Conservation (phyloP, 148 eudicot species). For the Amaranthus cruentus region DNA sequence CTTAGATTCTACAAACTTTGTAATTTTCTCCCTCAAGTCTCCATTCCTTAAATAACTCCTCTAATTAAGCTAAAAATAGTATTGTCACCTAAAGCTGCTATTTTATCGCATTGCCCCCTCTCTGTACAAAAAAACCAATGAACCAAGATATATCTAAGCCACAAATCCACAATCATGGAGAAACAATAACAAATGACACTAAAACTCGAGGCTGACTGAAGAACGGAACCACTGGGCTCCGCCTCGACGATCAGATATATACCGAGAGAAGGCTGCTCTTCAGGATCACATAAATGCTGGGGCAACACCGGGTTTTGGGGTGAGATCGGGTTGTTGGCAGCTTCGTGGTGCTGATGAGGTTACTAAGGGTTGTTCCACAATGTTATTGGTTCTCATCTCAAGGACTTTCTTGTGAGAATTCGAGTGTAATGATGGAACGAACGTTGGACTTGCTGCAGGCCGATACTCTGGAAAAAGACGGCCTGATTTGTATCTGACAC, state of each 20-base stretch:
- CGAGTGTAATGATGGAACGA: conserved; percentile 71
- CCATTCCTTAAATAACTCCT: conserved; percentile 13
- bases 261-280: too few species aligned
- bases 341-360: too few species aligned
- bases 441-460: conserved; percentile 94
- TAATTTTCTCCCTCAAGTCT: conserved; percentile 4
- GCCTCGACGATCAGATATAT: background rate
- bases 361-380: background rate
- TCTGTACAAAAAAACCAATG: conserved; percentile 43
- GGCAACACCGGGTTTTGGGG: conserved; percentile 28
- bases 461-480: conserved; percentile 93
- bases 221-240: background rate
- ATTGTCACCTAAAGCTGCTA: conserved; percentile 30
- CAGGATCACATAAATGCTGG: conserved; percentile 23
- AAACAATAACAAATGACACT: conserved; percentile 22
- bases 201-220: conserved; percentile 12
- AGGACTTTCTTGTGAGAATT: conserved; percentile 93
- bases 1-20: conserved; percentile 33
- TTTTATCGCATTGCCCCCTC: conserved; percentile 15
- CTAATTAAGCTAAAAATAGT: conserved; percentile 26
- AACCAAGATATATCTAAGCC: conserved; percentile 26
- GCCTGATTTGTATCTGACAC: conserved; percentile 86
- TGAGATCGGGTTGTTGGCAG: conserved; percentile 17
- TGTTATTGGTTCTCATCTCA: conserved; percentile 64
- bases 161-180: conserved; percentile 8